Base-by-base conservation (phyloP, 2,329 filamentous ascomycete genomes). In the Colletotrichum euphorbiae region DNA sequence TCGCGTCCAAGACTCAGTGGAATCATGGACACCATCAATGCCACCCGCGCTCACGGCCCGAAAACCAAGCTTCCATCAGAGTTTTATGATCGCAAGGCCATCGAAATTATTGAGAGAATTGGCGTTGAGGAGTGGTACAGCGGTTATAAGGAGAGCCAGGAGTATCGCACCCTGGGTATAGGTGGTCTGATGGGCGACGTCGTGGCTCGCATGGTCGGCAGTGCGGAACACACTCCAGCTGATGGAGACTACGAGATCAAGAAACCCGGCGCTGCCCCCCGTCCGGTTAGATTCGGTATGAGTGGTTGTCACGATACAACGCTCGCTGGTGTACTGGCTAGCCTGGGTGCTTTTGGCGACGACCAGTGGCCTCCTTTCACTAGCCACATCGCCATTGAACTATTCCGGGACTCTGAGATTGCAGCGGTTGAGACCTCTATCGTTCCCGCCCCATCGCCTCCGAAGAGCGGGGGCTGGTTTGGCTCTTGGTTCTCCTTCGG, bases 261-360 rank as follows among this genome's bases (percentile, higher is more conserved):
- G 24, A 77, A 70, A 74, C 77, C 71, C 74, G 82, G 62, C 72
- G 81, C 72, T 64, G 72, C 54, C 72, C 77, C 75, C 69, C 78
- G 74, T 72, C 85, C 72, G 71, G 85, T 96, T 74, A 91, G 90
- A 70, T 90, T 98, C 71, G 91, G 89, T 15, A 82, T 98, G 74
- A 92, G 89, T 72, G 94, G 94, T 36, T 97, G 94, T 75, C 94
- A 98, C 79, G 94, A 98, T 76, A 98, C 96, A 2, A 98, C 96
- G 0, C 85, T 99, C 5, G 96, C 93, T 3, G 92, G 87, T 1
- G 83, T 93, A 2, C 82, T 99, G 31, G 82, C 90, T 15, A 93
- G 92, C 72, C 80, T 98, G 6, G 96, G 95, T 3, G 91, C 92
- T 3, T 96, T 93, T 76, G 84, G 92, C 46, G 82, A 82, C 19